Base-by-base conservation (phyloP, 2,329 filamentous ascomycete species). In the Ophioceras dolichostomum region DNA sequence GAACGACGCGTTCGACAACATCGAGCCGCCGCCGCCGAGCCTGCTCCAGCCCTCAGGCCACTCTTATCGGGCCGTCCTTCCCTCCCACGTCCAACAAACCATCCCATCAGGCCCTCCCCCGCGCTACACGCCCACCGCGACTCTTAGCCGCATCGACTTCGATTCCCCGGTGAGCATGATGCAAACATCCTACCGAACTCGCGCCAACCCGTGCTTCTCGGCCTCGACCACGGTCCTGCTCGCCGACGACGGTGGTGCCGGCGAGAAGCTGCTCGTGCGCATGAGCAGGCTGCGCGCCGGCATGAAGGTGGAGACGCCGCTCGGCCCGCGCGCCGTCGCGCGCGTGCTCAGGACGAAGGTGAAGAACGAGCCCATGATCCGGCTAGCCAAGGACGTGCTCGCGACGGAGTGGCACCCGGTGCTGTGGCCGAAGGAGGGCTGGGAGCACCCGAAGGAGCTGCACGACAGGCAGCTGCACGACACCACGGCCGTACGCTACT, bases 331-430 rank as follows among this genome's bases (percentile, higher is more conserved):
- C 4, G 53, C 55, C 17, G 69, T 79, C 5, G 59, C 49, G 0
- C 61, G 63, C 6, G 60, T 79, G 6, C 51, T 79, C 20, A 64
- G 61, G 47, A 76, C 70, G 5, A 49, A 52, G 0, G 62, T 74
- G 0, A 38, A 42, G 3, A 40, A 51, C 29, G 53, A 54, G 26
- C 40, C 48, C 2, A 58, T 78, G 47, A 70, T 65, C 41, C 57
- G 57, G 1, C 50, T 76, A 1, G 61, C 61, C 2, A 47, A 42
- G 1, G 41, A 41, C 1, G 54, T 77, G 7, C 49, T 68, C 6
- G 64, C 77, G 20, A 79, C 75, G 18, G 66, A 68, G 0, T 79
- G 71, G 70, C 76, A 79, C 48, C 75, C 75, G 1, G 52, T 79
- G 3, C 49, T 2, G 53, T 9, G 16, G 53, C 41, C 8, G 20